Base-by-base conservation (phyloP, 345 rosid genomes). In the Populus ilicifolia region DNA sequence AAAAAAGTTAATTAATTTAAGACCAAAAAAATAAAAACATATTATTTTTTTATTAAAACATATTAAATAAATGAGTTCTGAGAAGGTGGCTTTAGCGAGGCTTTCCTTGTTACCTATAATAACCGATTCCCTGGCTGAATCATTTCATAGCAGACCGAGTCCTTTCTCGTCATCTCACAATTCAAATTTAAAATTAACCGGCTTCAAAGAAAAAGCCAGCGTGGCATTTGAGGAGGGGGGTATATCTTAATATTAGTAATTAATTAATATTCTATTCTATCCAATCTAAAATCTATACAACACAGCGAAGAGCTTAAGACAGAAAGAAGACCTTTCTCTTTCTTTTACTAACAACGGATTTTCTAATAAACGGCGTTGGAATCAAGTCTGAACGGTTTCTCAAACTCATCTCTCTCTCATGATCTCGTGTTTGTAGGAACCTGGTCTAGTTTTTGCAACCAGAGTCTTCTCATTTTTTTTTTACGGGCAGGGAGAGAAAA, bases 341-440 rank as follows among this genome's bases (percentile, higher is more conserved):
- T 44, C 14, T 54, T 33, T 70, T 48, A 14, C 21, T 36, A 67
- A 30, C 61, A 52, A 77, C 71, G 36, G 72, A 77, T 83, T 25
- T 39, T 23, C 2, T 59, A 43, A 44, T 73, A 77, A 70, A 84
- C 83, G 84, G 74, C 84, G 85, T 85, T 80, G 74, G 50, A 48
- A 72, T 43, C 43, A n/a, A 9, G 67, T 64, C 46, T 50, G 67
- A 78, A 85, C 86, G 84, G 83, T 41, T 12, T 69, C 65, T 71
- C 76, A 30, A 8, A 63, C 74, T 41, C 70, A 6, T 8, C 70
- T 35, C 70, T 43, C 63, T 29, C 62, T 18, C 62, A 23, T 67
- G 76, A 61, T 35, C 44, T 78, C 82, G 80, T 20, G 79, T 81
- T 77, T 85, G 79, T 70, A 76, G 86, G 84, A 66, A 54, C 48